Evolutionary conservation across 148 eudicot species (phyloP).

Genomic region (Beta vulgaris): DNA sequence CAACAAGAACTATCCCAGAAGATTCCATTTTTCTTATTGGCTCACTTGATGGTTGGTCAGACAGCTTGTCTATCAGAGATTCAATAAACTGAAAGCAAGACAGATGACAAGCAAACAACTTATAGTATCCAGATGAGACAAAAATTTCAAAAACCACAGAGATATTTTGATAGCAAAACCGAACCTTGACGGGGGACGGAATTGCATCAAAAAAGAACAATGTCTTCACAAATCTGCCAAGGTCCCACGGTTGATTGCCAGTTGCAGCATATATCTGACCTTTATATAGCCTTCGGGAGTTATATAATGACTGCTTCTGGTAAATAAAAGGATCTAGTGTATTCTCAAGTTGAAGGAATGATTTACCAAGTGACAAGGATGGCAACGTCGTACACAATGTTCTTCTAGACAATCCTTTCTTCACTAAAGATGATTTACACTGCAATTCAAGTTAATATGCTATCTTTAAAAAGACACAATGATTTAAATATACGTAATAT

Average conservation of each 20-base stretch:
- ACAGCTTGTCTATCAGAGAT: conserved; percentile 60
- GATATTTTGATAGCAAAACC: conserved; percentile 20
- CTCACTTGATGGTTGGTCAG: conserved; percentile 61
- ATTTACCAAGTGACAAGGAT: conserved; percentile 50
- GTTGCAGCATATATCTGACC: conserved; percentile 48
- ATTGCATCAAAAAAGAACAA: conserved; percentile 86
- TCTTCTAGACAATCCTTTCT: conserved; percentile 43
- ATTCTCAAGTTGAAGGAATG: conserved; percentile 53
- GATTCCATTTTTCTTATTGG: conserved; percentile 64
- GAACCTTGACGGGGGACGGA: conserved; percentile 89
- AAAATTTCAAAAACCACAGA: background rate
- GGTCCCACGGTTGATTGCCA: conserved; percentile 87
- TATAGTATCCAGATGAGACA: conserved; percentile 8
- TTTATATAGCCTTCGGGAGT: conserved; percentile 46
- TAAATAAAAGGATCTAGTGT: conserved; percentile 29
- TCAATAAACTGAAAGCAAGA: conserved; percentile 56
- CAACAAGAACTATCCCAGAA: conserved; percentile 75
- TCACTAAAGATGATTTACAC: conserved; percentile 46
- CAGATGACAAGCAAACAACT: conserved; percentile 5
- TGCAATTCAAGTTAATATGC: conserved; percentile 33
- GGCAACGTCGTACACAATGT: conserved; percentile 29
- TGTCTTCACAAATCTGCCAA: conserved; percentile 85
- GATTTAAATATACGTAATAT: background rate
- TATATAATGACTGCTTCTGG: conserved; percentile 29
- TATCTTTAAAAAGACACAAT: conserved; percentile 9